Evolutionary conservation across 1,139 yeast species (phyloP).

Genomic region (Scheffersomyces segobiensis): DNA sequence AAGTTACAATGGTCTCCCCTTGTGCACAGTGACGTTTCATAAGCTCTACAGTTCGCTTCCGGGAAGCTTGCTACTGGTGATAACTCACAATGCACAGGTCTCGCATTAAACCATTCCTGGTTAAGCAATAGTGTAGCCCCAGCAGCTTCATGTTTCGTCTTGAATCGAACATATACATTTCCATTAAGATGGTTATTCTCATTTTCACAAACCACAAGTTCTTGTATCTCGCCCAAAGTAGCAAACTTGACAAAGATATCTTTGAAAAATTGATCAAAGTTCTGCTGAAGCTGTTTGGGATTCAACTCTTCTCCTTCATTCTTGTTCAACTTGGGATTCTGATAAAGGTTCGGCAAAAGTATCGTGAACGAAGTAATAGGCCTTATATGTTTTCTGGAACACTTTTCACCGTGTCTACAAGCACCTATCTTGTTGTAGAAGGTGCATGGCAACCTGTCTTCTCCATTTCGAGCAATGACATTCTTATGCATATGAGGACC

Average conservation of each 20-base stretch:
- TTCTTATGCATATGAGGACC: neutral
- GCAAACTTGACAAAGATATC: constrained; percentile 73
- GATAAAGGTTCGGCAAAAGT: constrained; percentile 67
- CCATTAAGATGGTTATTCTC: constrained; percentile 80
- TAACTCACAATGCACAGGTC: constrained; percentile 81
- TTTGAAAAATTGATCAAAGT: constrained; percentile 66
- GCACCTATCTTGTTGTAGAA: constrained; percentile 89
- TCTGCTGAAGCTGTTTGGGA: constrained; percentile 46
- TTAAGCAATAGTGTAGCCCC: constrained; percentile 63
- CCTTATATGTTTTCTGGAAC: constrained; percentile 73
- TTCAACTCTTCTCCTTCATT: constrained; percentile 24
- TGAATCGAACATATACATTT: constrained; percentile 73
- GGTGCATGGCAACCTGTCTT: constrained; percentile 32
- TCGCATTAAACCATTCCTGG: constrained; percentile 77
- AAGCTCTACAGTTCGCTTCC: constrained; percentile 76
- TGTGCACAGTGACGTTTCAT: constrained; percentile 61
- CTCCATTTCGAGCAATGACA: constrained; percentile 6
- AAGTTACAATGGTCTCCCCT: constrained; percentile 86
- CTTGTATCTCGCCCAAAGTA: constrained; percentile 63
- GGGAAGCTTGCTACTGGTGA: constrained; percentile 72
- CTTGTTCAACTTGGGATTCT: constrained; percentile 56
- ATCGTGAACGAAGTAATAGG: constrained; percentile 72
- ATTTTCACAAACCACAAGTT: constrained; percentile 79
- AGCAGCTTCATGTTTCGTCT: constrained; percentile 56
- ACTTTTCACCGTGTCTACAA: constrained; percentile 89